phyloP scores from a whole-genome alignment of 768 basidiomycete genomes.

The Ramaria sp. region DNA sequence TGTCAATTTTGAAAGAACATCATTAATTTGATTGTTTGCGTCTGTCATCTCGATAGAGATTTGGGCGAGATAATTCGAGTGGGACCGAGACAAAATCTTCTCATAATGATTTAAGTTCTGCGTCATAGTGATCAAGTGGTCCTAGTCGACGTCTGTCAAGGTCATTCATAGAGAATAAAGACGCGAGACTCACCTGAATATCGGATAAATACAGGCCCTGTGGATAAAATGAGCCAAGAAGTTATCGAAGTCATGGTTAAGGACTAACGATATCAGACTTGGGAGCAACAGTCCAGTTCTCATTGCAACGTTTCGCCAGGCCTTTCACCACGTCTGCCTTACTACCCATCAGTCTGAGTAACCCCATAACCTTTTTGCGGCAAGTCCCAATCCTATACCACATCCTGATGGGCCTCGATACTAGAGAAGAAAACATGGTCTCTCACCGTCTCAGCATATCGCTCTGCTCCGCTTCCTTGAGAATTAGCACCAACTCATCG shows the following conservation, averaged over 20 bases:
- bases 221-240: not conserved
- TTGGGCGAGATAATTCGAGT: constrained; percentile 98
- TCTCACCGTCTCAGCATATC: constrained; percentile 82
- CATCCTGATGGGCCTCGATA: not conserved
- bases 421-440: not conserved
- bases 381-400: constrained; percentile 79
- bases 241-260: not conserved
- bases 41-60: constrained; percentile 99
- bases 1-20: constrained; percentile 93
- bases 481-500: constrained; percentile 92
- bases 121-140: constrained; percentile 99
- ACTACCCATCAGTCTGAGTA: constrained; percentile 94
- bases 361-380: constrained; percentile 98
- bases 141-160: constrained; percentile 28
- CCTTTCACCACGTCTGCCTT: constrained; percentile 99
- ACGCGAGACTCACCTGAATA: constrained; percentile 52
- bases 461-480: constrained; percentile 92
- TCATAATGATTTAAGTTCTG: constrained; percentile 99
- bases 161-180: not conserved
- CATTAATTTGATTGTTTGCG: constrained; percentile 99
- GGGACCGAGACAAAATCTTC: constrained; percentile 96
- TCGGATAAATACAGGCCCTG: constrained; percentile 92
- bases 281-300: constrained; percentile 97
- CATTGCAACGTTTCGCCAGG: constrained; percentile 93
- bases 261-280: constrained; percentile 85